These are phyloP conservation scores for Paspalum vaginatum DNA, from an alignment of 176 grass and related monocot genomes.

Conservation along the genomic window DNA sequence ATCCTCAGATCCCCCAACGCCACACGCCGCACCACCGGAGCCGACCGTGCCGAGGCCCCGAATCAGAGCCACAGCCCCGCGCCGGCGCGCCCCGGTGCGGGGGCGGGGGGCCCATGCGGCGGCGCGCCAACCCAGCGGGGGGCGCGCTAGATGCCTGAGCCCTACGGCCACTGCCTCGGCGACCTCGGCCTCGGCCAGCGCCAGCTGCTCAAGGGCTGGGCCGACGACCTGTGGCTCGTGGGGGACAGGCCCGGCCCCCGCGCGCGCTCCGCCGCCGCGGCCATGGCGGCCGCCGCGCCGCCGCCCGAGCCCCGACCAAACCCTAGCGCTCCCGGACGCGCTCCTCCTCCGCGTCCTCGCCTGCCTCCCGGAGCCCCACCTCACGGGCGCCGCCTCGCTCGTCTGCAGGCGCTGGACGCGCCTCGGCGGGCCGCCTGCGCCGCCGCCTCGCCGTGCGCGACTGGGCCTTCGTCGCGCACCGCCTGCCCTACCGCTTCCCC, in stretches of 20 bases:
- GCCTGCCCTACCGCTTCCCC: constrained; percentile 69
- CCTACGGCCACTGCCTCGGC: constrained; percentile 28
- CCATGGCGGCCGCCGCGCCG: constrained; percentile 36
- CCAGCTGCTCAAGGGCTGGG: constrained; percentile 42
- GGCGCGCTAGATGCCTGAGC: constrained; percentile 52
- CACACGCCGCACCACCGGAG: background rate
- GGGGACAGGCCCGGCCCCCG: constrained; percentile 23
- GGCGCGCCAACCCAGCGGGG: background rate
- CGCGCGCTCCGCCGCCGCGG: constrained; percentile 22
- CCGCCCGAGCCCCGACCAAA: constrained; percentile 38
- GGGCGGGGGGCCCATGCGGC: no score
- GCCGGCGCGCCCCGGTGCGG: no score
- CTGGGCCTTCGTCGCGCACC: constrained; percentile 75
- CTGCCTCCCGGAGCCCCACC: constrained; percentile 56
- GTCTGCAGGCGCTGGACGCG: constrained; percentile 86
- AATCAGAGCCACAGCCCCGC: no score
- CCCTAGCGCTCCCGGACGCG: constrained; percentile 62
- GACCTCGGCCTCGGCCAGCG: constrained; percentile 21
- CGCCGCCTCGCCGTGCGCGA: constrained; percentile 70
- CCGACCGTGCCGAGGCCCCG: background rate
- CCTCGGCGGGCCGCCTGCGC: constrained; percentile 73
- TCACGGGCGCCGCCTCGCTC: constrained; percentile 59
- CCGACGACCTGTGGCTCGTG: constrained; percentile 47
- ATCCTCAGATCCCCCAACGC: constrained; percentile 40
- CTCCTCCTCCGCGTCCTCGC: constrained; percentile 65